Evolutionary conservation across 2,329 filamentous ascomycete species (phyloP).

Genomic region (Macrophomina phaseolina): DNA sequence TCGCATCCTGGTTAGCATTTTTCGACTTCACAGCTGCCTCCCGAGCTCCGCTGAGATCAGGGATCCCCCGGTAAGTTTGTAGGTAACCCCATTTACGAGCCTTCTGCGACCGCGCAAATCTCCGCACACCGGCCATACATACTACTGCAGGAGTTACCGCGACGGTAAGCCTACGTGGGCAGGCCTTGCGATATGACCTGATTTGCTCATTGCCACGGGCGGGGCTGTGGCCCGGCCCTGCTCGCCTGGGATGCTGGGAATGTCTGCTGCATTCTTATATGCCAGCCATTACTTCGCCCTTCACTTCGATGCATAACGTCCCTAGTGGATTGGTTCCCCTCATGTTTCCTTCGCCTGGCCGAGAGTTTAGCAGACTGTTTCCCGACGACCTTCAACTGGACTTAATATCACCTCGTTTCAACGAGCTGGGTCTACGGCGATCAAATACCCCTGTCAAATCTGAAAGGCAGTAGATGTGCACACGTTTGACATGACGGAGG

Average conservation of each 20-base stretch:
- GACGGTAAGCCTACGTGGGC: constrained; percentile 1
- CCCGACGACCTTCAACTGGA: not conserved
- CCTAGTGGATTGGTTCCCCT: not conserved
- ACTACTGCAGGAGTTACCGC: constrained; percentile 9
- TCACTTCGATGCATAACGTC: not conserved
- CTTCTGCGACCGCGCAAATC: not conserved
- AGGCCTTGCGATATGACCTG: constrained; percentile 3
- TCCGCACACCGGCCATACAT: constrained; percentile 9
- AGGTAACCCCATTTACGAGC: not conserved
- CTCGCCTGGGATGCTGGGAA: not conserved
- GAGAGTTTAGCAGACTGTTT: not conserved
- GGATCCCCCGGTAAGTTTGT: not conserved
- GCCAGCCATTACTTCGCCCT: not conserved
- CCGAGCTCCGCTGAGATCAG: constrained; percentile 2
- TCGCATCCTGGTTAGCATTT: not conserved
- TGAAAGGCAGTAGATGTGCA: not conserved
- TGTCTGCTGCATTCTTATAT: not conserved
- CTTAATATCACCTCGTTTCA: not conserved
- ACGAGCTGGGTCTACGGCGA: not conserved
- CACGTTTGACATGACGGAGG: not conserved
- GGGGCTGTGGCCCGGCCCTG: not conserved
- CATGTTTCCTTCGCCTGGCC: not conserved
- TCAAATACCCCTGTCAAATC: constrained; percentile 1
- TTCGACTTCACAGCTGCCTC: not conserved
- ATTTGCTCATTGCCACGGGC: not conserved